Evolutionary conservation across 164 flowering plant species (phyloP), one percentile per base, ranked within the genome.

Genomic region (Cinnamomum chago): DNA sequence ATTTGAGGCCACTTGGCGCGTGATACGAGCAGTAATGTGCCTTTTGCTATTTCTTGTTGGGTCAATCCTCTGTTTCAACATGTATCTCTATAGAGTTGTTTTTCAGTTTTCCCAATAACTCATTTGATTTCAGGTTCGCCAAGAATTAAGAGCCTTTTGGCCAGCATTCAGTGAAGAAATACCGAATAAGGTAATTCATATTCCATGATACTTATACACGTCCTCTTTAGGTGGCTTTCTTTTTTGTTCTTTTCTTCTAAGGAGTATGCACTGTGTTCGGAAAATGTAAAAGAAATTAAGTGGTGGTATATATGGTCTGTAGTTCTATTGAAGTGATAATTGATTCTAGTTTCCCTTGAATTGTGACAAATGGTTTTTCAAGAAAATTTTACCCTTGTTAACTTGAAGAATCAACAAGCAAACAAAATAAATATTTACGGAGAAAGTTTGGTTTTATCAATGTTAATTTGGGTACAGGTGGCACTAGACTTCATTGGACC

Each of bases 1-100:
- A 75, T 96, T 92, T 79, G 97, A 90, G 73, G 91, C 99, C 5
- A 88, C 99, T 60, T 91, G 97, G 98, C 89, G 90, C 55, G 91
- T 92, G 2, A 96, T 96, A 81, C 82, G 84, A 84, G 83, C 80
- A 84, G 99, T 96, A 88, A 73, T 25, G 12, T 47, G 17, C 5
- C 55, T 35, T 27, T 70, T 35, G 3, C 58, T 17, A 50, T 74
- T 58, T 28, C 3, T 17, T 4, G 62, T 14, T 55, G n/a, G 50
- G 20, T 72, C 10, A 12, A 17, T 58, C 62, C 20, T 15, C 11
- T 12, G 1, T 40, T 51, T 62, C 12, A 14, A 40, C 47, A 3
- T 22, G 22, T 17, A 30, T 27, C 1, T 58, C 62, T 18, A 51
- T 70, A 15, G 9, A n/a, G n/a, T 60, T 7, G n/a, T 60, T 60